Evolutionary conservation across 73 alveolate species (phyloP).

Genomic region (Paramecium biaurelia): DNA sequence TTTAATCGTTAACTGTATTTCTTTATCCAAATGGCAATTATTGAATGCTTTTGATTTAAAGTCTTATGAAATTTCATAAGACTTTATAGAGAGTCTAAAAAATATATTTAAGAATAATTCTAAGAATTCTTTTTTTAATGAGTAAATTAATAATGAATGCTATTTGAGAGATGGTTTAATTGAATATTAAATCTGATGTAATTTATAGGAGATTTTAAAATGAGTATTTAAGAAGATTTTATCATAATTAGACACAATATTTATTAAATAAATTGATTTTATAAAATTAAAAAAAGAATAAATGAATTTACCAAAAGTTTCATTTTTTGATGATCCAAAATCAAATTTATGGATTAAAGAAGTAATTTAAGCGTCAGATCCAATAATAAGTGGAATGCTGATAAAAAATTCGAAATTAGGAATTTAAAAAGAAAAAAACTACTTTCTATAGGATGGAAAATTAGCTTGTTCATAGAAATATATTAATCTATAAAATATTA

Average conservation of each 20-base stretch:
- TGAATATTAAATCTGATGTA: neutral
- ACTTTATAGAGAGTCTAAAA: too few relatives aligned
- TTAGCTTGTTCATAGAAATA: neutral
- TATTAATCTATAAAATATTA: neutral
- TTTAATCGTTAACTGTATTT: too few relatives aligned
- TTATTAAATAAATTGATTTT: neutral
- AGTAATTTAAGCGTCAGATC: neutral
- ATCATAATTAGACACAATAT: neutral
- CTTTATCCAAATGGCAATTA: too few relatives aligned
- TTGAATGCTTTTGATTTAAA: too few relatives aligned
- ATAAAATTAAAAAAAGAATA: neutral
- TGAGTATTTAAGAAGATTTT: neutral
- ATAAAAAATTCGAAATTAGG: neutral
- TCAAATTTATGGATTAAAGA: neutral
- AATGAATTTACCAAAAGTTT: neutral
- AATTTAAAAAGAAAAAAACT: neutral
- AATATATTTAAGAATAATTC: too few relatives aligned
- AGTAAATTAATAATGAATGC: neutral
- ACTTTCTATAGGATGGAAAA: neutral
- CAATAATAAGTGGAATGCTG: neutral
- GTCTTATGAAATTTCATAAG: too few relatives aligned
- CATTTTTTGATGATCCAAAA: constrained; percentile 14
- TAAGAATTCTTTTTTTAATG: too few relatives aligned
- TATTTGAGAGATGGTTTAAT: neutral
- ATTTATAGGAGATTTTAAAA: neutral